Base-by-base conservation (phyloP, 2,329 filamentous ascomycete genomes). In the Metarhizium robertsii region DNA sequence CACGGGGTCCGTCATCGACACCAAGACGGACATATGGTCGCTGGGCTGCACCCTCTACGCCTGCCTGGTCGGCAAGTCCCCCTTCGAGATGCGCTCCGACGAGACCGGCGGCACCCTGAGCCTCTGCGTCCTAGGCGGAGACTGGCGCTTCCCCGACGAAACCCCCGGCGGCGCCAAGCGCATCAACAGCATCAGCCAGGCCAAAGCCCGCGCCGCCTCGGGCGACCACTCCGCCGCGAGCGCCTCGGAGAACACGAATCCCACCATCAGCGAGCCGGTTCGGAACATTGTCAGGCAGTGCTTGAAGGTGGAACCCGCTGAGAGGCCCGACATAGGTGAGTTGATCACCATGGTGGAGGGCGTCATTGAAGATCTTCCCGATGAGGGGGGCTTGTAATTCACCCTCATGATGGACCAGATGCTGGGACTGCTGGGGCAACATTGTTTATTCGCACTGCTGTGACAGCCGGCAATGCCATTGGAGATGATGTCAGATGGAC, bases 11-110 rank as follows among this genome's bases (percentile, higher is more conserved):
- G 83, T 90, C 52, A 87, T 99, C 66, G 94, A 97, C 72, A 95
- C 92, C 13, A 96, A 96, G 69, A 90, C 96, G 45, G 94, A 99
- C 71, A 95, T 99, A 61, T 99, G 94, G 94, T 95, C 90, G 16
- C 75, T 99, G 25, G 94, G 94, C 53, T 97, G 94, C 76, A 97
- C 94, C n/a, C 78, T 99, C 48, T 99, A 95, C 72, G 94, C 94
- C 42, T 97, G 94, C 66, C 80, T 99, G 10, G 90, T 97, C 32
- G 94, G 94, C 61, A 97, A 99, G 72, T 95, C 89, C 14, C 94
- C 94, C 2, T 99, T 99, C 65, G 94, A 99, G 76, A 89, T 92
- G 68, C 86, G 94, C 58, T 92, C 87, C 61, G 94, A 99, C 70
- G 92, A 99, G 75, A 97, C 94, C 0, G 94, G 94, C 61, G 94